phyloP scores from a whole-genome alignment of 2,329 filamentous ascomycete genomes.

The Rhynchosporium agropyri region DNA sequence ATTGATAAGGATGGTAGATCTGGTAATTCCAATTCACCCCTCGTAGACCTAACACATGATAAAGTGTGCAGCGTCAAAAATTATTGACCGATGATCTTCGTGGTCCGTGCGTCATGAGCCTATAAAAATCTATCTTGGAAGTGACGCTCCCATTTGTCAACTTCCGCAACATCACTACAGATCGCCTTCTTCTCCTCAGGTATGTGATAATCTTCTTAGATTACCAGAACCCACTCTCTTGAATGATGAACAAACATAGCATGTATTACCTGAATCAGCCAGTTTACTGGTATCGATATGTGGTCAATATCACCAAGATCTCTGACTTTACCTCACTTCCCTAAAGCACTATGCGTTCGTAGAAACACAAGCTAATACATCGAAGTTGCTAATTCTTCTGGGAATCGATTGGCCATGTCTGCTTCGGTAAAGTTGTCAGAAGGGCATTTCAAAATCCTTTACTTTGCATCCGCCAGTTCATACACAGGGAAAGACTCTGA shows the following conservation, averaged over 20 bases:
- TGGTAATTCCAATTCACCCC: too few species aligned
- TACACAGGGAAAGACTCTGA: slow-evolving; percentile 72
- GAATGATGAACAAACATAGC: slow-evolving; percentile 46
- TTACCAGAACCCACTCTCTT: neutral
- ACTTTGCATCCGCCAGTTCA: slow-evolving; percentile 76
- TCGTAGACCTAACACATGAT: too few species aligned
- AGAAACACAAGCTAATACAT: slow-evolving; percentile 19
- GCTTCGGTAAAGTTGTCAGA: slow-evolving; percentile 30
- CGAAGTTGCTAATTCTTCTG: neutral
- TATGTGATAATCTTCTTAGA: slow-evolving; percentile 23
- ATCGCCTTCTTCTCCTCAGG: slow-evolving; percentile 14
- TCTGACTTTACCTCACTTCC: slow-evolving; percentile 53
- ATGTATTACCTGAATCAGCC: slow-evolving; percentile 48
- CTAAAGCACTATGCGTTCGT: slow-evolving; percentile 20
- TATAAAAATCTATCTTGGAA: neutral
- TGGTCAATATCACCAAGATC: slow-evolving; percentile 68
- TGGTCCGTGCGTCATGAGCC: slow-evolving; percentile 16
- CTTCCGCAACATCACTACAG: neutral
- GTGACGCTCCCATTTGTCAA: neutral
- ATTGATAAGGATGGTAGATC: slow-evolving; percentile 4
- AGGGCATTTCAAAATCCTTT: slow-evolving; percentile 77
- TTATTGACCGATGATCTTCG: slow-evolving; percentile 15
- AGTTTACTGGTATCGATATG: slow-evolving; percentile 54
- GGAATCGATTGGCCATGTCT: slow-evolving; percentile 23
- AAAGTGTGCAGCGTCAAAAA: neutral